Conservation (phyloP, 1,284 basidiomycete genomes). For the Amylostereum chailletii region DNA sequence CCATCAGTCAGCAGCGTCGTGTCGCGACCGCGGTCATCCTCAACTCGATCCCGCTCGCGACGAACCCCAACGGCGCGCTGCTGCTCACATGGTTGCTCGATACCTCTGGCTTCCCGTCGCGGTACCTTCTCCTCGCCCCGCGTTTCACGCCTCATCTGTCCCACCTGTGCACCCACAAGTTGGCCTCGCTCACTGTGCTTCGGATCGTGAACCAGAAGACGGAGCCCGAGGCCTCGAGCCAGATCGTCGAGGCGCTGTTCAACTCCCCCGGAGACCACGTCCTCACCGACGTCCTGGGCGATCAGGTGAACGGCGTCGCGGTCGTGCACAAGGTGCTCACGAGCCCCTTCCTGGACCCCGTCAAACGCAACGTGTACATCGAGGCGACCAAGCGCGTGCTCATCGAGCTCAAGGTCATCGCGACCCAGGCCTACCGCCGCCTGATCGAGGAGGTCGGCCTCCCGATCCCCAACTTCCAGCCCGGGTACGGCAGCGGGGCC, state of each 20-base stretch:
- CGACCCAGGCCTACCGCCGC: conserved; percentile 87
- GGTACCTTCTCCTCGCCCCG: conserved; percentile 88
- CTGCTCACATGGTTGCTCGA: conserved; percentile 96
- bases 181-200: conserved; percentile 90
- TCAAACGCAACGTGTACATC: conserved; percentile 60
- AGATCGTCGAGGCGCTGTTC: conserved; percentile 81
- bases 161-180: conserved; percentile 95
- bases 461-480: conserved; percentile 79
- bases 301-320: conserved; percentile 92
- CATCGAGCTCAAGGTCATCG: conserved; percentile 81
- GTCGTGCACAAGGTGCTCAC: conserved; percentile 91
- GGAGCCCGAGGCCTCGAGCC: conserved; percentile 74
- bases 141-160: conserved; percentile 94
- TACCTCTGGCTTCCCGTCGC: conserved; percentile 84
- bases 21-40: conserved; percentile 92
- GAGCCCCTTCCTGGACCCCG: conserved; percentile 71
- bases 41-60: conserved; percentile 96
- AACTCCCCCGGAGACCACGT: conserved; percentile 80
- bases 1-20: conserved; percentile 84
- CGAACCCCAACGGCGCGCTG: conserved; percentile 94
- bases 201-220: conserved; percentile 90
- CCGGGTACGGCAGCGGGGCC: conserved; percentile 59
- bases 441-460: conserved; percentile 92
- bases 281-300: conserved; percentile 86
- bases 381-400: conserved; percentile 86